Base-by-base conservation (phyloP, 2,329 filamentous ascomycete genomes). In the Bipolaris cookei region DNA sequence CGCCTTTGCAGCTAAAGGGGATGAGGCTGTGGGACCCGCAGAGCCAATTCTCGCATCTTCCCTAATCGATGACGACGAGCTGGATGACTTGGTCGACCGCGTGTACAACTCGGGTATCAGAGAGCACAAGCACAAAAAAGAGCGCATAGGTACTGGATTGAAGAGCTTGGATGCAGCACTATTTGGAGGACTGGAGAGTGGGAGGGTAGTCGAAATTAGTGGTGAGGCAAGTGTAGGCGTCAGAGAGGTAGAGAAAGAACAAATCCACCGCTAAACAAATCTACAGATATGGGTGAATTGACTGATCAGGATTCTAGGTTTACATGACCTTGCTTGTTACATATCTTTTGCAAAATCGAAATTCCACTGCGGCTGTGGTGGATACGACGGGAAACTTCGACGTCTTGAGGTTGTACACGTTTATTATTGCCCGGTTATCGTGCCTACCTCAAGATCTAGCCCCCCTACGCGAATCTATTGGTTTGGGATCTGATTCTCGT, bases 351-450 rank as follows among this genome's bases (percentile, higher is more conserved):
- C 30, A 59, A 7, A 49, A 66, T 14, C 6, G 61, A 0, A 37
- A 46, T 0, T 60, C 68, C 0, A 68, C 68, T 5, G 80, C 76
- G 2, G 80, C 77, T 0, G 67, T 83, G 4, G 74, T 84, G 10
- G 81, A 84, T 52, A 78, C 77, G 3, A 77, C 76, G 0, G 78
- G 81, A 2, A 73, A 77, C 2, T 79, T 83, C 39, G 79, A 82
- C 62, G 72, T 82, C 6, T 49, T 79, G 0, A 68, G 67, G 4
- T 58, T 83, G 3, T 76, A 79, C 53, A 59, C 63, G 6, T 35
- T 69, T 6, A 63, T 79, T 5, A 14, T 72, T 18, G 52, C 56
- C 1, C 65, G 66, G 2, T 49, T 76, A 7, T 54, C 61, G 34
- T 35, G 49, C 10, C 52, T 61, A 51, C 32, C 51, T 7, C 30